Percentiles rank a stretch among this genome's conserved stretches.
Evolutionary conservation across 768 basidiomycete species (phyloP).

Genomic region (Mrakia blollopis): DNA sequence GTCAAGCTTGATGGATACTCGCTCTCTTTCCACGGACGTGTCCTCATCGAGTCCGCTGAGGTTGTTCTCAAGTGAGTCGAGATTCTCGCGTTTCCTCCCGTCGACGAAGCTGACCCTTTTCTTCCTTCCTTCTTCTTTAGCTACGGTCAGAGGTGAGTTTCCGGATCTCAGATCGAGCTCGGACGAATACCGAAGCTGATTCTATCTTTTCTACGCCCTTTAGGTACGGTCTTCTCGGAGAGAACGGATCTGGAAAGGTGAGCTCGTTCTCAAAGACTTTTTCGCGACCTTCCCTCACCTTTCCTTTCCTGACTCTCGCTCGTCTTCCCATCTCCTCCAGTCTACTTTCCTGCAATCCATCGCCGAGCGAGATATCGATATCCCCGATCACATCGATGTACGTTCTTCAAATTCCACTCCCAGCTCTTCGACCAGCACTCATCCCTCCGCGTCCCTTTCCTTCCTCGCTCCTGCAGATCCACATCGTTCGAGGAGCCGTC

Average conservation of each 20-base stretch:
- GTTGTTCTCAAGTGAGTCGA: constrained; percentile 42
- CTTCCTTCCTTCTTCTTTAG: constrained; percentile 8
- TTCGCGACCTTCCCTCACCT: not conserved
- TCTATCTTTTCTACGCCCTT: not conserved
- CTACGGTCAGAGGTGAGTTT: constrained; percentile 43
- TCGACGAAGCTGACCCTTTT: not conserved
- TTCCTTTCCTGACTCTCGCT: not conserved
- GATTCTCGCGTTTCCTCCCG: not conserved
- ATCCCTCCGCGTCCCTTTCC: not conserved
- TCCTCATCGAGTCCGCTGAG: constrained; percentile 51
- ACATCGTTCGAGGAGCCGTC: constrained; percentile 91
- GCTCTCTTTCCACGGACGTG: constrained; percentile 91
- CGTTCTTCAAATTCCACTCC: constrained; percentile 30
- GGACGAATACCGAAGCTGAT: not conserved
- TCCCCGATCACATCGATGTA: constrained; percentile 85
- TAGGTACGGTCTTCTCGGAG: constrained; percentile 85
- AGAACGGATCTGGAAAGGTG: constrained; percentile 99
- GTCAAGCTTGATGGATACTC: constrained; percentile 96
- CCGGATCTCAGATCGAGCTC: not conserved
- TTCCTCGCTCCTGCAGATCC: constrained; percentile 55
- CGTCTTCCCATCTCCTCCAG: constrained; percentile 46
- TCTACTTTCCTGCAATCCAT: constrained; percentile 95
- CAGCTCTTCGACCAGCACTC: too few species aligned
- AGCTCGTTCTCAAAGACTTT: constrained; percentile 18
- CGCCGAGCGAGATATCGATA: constrained; percentile 89